These are phyloP conservation scores for Pythium aquatile DNA, from an alignment of 352 stramenopile genomes.

Conservation along the genomic window DNA sequence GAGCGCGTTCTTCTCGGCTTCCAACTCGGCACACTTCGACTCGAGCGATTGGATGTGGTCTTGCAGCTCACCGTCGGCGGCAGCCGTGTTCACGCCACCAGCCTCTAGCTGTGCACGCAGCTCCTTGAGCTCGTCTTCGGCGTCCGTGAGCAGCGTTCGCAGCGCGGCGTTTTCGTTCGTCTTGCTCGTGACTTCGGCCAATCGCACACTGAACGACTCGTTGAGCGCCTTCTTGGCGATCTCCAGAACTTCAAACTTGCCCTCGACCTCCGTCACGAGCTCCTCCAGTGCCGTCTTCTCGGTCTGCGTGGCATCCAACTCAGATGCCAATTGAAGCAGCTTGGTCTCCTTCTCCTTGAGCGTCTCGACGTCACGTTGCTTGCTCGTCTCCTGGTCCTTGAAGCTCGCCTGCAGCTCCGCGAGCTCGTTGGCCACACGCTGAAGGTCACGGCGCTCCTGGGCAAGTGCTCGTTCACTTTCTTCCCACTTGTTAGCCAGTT, in stretches of 20 bases:
- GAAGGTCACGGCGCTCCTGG: slow-evolving; percentile 25
- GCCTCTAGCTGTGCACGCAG: slow-evolving; percentile 2
- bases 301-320: slow-evolving; percentile 20
- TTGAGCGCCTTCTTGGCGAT: slow-evolving; percentile 20
- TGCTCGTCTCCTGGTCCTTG: slow-evolving; percentile 27
- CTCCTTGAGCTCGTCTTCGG: slow-evolving; percentile 3
- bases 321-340: slow-evolving; percentile 29
- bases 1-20: neutral
- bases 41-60: slow-evolving; percentile 9
- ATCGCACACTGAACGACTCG: slow-evolving; percentile 16
- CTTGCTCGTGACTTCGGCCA: slow-evolving; percentile 17
- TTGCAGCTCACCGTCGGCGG: neutral
- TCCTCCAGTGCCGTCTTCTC: slow-evolving; percentile 24
- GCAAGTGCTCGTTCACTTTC: slow-evolving; percentile 22
- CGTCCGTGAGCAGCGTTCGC: neutral
- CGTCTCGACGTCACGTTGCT: slow-evolving; percentile 17
- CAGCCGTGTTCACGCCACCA: neutral
- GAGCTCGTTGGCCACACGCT: slow-evolving; percentile 14
- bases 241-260: slow-evolving; percentile 21
- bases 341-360: slow-evolving; percentile 30
- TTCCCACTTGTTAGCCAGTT: slow-evolving; percentile 24
- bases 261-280: slow-evolving; percentile 17
- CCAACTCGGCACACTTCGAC: slow-evolving; percentile 7
- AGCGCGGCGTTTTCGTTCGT: slow-evolving; percentile 14
- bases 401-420: slow-evolving; percentile 14